Evolutionary conservation across 306 rosid genomes (phyloP), one percentile per base, ranked within the genome.

Genomic region (Prinsepia uniflora): DNA sequence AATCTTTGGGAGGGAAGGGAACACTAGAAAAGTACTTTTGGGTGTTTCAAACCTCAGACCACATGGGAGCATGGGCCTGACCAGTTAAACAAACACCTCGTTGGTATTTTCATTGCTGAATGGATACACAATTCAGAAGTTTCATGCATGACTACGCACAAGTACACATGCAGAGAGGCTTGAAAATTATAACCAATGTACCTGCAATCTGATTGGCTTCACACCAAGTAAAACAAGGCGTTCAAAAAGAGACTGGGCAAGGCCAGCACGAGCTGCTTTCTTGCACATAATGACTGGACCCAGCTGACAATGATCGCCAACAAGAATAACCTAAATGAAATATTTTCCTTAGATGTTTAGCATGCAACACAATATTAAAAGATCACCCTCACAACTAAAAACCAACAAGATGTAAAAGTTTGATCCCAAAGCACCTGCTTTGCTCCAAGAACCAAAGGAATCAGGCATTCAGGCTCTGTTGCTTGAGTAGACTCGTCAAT

Each of bases 251-350:
- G 99, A 95, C 76, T 95, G 99, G 5, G 99, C 99, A 56, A 95
- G 79, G 63, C 99, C 99, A 55, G 99, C 99, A 76, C 99, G 99
- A 65, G 99, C 99, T 15, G 99, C 99, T 86, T 95, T 95, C 84
- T 95, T 95, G 86, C 99, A 95, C 97, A 91, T 95, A 72, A 95
- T 95, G 74, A 95, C 99, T 15, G 99, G 99, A 83, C 99, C 99
- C 76, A 95, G 97, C 81, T 95, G 99, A 81, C 99, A 95, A 72
- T 95, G 99, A 61, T 95, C 99, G 57, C 99, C 99, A 76, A 95
- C 99, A 75, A 95, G 96, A 81, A 95, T 91, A 67, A 86, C 96
- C 99, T 95, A 78, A 63, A 79, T 39, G 73, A 57, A 77, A 71
- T 67, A 63, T 68, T 53, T 58, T 11, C 52, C 17, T 81, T 73